phyloP scores from a whole-genome alignment of 1,139 yeast species.

The Zygoascus sp. region DNA sequence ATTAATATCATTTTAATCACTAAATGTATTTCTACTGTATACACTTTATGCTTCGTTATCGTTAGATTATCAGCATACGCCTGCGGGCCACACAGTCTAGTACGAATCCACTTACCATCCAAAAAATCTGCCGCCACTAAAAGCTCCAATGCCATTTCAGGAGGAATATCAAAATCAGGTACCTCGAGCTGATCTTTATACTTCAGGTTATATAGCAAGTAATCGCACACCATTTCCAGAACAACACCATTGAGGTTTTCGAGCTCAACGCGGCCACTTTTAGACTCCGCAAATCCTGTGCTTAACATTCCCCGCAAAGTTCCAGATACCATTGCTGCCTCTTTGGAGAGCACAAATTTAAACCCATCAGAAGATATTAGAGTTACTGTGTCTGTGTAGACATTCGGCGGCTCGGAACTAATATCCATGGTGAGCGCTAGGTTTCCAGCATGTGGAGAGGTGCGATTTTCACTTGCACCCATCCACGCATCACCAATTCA shows the following conservation, averaged over 20 bases:
- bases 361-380: constrained; percentile 73
- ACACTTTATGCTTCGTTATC: too few relatives aligned
- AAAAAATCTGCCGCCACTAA: constrained; percentile 88
- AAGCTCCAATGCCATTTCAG: constrained; percentile 87
- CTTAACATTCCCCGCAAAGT: constrained; percentile 69
- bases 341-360: constrained; percentile 59
- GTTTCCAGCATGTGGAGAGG: too few relatives aligned
- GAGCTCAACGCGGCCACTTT: constrained; percentile 45
- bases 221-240: constrained; percentile 79
- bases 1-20: too few relatives aligned
- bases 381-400: constrained; percentile 41
- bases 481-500: neutral
- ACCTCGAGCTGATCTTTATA: constrained; percentile 61
- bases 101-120: constrained; percentile 49
- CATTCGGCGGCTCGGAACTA: constrained; percentile 5
- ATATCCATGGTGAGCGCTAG: constrained; percentile 8
- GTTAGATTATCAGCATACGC: too few relatives aligned
- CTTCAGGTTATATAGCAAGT: constrained; percentile 69
- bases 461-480: neutral
- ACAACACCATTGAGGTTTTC: constrained; percentile 67
- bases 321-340: constrained; percentile 81
- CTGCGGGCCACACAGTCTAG: too few relatives aligned
- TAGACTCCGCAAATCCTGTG: constrained; percentile 47
- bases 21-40: too few relatives aligned
- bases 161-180: constrained; percentile 87